Conservation (phyloP, 768 basidiomycete species). For the Tulasnella sp. region DNA sequence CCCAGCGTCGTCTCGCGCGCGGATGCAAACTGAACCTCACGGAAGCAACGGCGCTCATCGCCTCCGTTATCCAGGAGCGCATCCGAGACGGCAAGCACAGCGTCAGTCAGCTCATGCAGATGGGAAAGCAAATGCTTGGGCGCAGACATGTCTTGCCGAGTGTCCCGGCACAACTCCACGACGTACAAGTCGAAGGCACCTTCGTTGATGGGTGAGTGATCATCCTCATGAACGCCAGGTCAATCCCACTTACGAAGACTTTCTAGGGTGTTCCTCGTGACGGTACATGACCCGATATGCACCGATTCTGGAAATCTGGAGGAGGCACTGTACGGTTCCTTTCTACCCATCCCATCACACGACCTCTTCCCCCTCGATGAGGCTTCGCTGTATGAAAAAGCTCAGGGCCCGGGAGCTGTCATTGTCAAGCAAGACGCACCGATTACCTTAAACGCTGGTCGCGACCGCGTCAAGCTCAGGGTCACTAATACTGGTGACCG, state of each 20-base stretch:
- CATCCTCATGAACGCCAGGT: constrained; percentile 1
- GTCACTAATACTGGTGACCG: constrained; percentile 89
- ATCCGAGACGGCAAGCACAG: constrained; percentile 83
- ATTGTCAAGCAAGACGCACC: constrained; percentile 44
- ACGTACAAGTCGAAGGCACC: constrained; percentile 91
- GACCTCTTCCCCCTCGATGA: constrained; percentile 50
- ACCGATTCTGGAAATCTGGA: constrained; percentile 64
- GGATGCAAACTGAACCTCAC: constrained; percentile 76
- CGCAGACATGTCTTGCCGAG: constrained; percentile 77
- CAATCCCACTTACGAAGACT: not conserved
- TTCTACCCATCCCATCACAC: constrained; percentile 65
- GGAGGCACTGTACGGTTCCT: constrained; percentile 82
- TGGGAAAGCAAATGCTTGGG: constrained; percentile 81
- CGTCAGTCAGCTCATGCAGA: constrained; percentile 85
- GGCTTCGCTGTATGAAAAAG: constrained; percentile 37
- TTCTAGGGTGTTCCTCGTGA: constrained; percentile 80
- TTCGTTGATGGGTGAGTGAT: constrained; percentile 64
- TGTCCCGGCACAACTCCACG: constrained; percentile 61
- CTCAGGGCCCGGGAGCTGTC: constrained; percentile 61
- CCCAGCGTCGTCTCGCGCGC: constrained; percentile 91
- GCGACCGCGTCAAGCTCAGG: constrained; percentile 51
- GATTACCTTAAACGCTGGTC: constrained; percentile 64
- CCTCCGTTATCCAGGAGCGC: constrained; percentile 82
- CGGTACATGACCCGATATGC: constrained; percentile 90
- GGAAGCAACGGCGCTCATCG: constrained; percentile 82